These are phyloP conservation scores for Arabidopsis suecica DNA, from an alignment of 345 rosid genomes.

Conservation along the genomic window DNA sequence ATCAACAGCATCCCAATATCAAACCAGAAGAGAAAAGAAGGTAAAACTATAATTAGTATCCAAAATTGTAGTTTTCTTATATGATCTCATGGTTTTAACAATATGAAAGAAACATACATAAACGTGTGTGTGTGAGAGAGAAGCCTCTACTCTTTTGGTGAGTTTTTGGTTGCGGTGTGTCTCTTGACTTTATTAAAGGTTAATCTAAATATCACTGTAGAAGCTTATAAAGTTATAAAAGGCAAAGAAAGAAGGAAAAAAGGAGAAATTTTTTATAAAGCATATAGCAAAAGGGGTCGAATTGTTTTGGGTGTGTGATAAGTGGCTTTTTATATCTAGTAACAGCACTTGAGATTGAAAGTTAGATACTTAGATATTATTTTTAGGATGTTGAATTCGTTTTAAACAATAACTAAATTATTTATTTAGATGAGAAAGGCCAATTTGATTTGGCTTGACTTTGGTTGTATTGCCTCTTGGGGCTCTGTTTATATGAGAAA, in stretches of 20 bases:
- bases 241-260: constrained; percentile 3
- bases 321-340: constrained; percentile 42
- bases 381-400: constrained; percentile 21
- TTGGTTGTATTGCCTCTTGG: constrained; percentile 41
- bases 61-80: not conserved
- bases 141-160: constrained; percentile 48
- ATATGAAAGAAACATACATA: constrained; percentile 41
- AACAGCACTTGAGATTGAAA: constrained; percentile 42
- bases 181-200: constrained; percentile 59
- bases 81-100: constrained; percentile 5
- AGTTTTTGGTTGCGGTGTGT: constrained; percentile 47
- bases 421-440: constrained; percentile 27
- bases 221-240: constrained; percentile 35
- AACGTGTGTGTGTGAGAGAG: constrained; percentile 21
- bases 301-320: constrained; percentile 49
- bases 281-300: constrained; percentile 48
- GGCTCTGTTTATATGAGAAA: constrained; percentile 9
- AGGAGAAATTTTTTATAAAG: constrained; percentile 46
- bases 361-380: constrained; percentile 44
- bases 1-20: constrained; percentile 21
- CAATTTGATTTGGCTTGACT: constrained; percentile 34
- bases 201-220: constrained; percentile 35
- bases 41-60: not conserved
- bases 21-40: constrained; percentile 17
- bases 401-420: constrained; percentile 19